Conservation (phyloP, 768 basidiomycete genomes). For the Xerocomus spinulosus region DNA sequence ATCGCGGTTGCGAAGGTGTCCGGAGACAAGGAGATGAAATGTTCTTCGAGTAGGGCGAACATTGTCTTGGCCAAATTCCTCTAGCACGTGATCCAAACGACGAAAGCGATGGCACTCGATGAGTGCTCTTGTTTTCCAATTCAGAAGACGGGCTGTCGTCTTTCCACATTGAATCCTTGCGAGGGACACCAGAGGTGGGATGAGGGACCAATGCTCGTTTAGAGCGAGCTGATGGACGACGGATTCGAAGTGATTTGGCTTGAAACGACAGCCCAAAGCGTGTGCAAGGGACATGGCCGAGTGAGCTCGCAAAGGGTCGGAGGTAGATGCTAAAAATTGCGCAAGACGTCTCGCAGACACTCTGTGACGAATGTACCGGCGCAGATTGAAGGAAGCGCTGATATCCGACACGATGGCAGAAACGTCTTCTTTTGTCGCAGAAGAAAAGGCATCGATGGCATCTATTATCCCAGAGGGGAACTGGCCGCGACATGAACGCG, state of each 20-base stretch:
- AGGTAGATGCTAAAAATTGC: slow-evolving; percentile 28
- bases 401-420: slow-evolving; percentile 11
- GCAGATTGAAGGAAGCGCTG: slow-evolving; percentile 20
- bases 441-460: slow-evolving; percentile 24
- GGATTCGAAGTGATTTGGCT: slow-evolving; percentile 55
- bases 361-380: slow-evolving; percentile 29
- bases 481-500: slow-evolving; percentile 5
- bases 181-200: slow-evolving; percentile 46
- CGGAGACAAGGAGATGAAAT: slow-evolving; percentile 64
- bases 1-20: slow-evolving; percentile 65
- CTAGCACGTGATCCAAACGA: slow-evolving; percentile 41
- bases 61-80: slow-evolving; percentile 45
- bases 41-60: slow-evolving; percentile 56
- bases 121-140: slow-evolving; percentile 65
- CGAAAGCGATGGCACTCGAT: slow-evolving; percentile 50
- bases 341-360: slow-evolving; percentile 34
- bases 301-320: slow-evolving; percentile 39
- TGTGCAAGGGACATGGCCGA: slow-evolving; percentile 46
- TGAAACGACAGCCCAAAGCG: slow-evolving; percentile 45
- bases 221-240: slow-evolving; percentile 48
- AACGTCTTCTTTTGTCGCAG: slow-evolving; percentile 12
- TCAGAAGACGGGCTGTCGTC: slow-evolving; percentile 54
- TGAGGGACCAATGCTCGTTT: slow-evolving; percentile 44
- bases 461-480: slow-evolving; percentile 25
- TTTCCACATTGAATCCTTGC: slow-evolving; percentile 47